Evolutionary conservation across 352 stramenopile species (phyloP).

Genomic region (Phytopythium oedochilum): DNA sequence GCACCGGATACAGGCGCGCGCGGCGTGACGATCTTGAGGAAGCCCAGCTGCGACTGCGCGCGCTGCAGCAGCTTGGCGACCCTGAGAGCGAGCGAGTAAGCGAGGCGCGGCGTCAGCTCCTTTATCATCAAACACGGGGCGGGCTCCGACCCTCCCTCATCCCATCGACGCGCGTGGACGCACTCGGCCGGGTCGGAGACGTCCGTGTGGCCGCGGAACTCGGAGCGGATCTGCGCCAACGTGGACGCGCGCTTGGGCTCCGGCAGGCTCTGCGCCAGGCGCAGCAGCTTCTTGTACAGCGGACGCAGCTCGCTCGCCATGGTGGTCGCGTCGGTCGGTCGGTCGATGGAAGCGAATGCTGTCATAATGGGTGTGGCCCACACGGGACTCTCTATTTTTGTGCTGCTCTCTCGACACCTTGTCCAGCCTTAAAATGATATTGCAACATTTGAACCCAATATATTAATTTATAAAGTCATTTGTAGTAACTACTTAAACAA

Average conservation of each 20-base stretch:
- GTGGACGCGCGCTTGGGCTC: slow-evolving; percentile 57
- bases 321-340: slow-evolving; percentile 3
- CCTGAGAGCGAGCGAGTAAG: slow-evolving; percentile 19
- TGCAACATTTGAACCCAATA: too few relatives aligned
- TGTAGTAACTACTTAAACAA: neutral
- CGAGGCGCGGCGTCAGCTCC: neutral
- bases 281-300: slow-evolving; percentile 85
- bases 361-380: neutral
- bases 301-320: slow-evolving; percentile 42
- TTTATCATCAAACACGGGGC: too few relatives aligned
- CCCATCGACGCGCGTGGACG: too few relatives aligned
- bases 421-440: neutral
- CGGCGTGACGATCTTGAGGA: slow-evolving; percentile 85
- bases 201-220: slow-evolving; percentile 67
- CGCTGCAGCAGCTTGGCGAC: slow-evolving; percentile 63
- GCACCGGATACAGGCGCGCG: slow-evolving; percentile 39
- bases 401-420: neutral
- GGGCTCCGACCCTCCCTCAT: too few relatives aligned
- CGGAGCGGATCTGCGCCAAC: slow-evolving; percentile 65
- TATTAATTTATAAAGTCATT: neutral
- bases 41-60: slow-evolving; percentile 78
- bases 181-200: slow-evolving; percentile 63
- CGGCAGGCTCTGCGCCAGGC: slow-evolving; percentile 68
- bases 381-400: neutral
- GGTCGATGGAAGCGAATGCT: neutral